Evolutionary conservation across 2,329 filamentous ascomycete genomes (phyloP).

Genomic region (Corniculantispora saksenae): DNA sequence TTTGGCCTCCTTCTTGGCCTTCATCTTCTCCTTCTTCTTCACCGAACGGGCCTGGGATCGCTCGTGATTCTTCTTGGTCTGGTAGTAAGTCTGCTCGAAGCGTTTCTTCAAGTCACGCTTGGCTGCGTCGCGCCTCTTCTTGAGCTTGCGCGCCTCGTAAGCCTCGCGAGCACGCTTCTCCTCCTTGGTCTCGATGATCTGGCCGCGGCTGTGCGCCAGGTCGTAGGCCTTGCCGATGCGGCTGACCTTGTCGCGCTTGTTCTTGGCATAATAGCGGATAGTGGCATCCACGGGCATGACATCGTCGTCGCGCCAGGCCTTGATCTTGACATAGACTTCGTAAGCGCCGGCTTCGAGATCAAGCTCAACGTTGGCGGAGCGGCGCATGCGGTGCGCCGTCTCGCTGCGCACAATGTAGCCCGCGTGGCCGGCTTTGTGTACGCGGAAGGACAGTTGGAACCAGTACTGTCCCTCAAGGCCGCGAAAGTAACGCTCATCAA

Average conservation of each 20-base stretch:
- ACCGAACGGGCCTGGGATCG: conserved; percentile 27
- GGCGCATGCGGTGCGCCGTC: conserved; percentile 60
- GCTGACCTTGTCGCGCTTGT: conserved; percentile 69
- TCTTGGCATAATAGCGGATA: conserved; percentile 58
- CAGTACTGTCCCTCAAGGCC: conserved; percentile 58
- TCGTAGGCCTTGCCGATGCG: conserved; percentile 71
- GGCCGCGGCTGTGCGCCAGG: conserved; percentile 67
- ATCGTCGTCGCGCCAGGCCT: conserved; percentile 59
- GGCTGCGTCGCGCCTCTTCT: conserved; percentile 41
- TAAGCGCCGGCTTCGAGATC: conserved; percentile 74
- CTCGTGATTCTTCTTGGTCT: conserved; percentile 39
- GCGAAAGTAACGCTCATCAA: conserved; percentile 58
- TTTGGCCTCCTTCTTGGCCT: conserved; percentile 22
- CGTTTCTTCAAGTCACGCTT: conserved; percentile 37
- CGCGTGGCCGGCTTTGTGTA: conserved; percentile 51
- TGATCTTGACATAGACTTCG: conserved; percentile 73
- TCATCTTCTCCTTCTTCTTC: conserved; percentile 75
- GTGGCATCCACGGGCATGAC: conserved; percentile 64
- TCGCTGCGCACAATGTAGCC: conserved; percentile 59
- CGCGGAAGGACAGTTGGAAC: conserved; percentile 55
- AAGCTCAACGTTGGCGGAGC: conserved; percentile 76
- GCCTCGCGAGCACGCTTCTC: conserved; percentile 50
- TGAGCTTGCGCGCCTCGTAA: conserved; percentile 28
- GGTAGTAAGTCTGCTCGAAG: conserved; percentile 35
- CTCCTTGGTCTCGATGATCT: conserved; percentile 48